Conservation (phyloP, 139 green algal genomes). For the Chlamydomonas incerta region DNA sequence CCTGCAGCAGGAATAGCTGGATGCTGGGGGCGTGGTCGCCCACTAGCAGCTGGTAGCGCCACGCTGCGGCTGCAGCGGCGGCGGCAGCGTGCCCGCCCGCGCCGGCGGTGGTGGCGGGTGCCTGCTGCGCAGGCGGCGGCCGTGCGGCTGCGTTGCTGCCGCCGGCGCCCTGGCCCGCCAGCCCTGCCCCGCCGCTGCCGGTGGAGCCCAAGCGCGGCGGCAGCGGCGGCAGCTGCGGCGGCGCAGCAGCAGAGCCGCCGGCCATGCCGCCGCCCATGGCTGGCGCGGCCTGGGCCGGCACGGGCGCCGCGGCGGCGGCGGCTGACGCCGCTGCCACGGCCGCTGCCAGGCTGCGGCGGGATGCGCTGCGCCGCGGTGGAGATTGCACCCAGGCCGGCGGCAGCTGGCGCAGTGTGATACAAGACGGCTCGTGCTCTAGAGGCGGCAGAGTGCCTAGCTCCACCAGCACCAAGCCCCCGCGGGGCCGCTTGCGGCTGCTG, state of each 20-base stretch:
- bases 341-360: neutral
- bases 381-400: neutral
- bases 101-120: neutral
- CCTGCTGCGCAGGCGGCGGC: neutral
- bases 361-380: neutral
- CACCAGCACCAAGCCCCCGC: neutral
- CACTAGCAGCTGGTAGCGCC: constrained; percentile 18
- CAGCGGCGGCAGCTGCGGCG: constrained; percentile 1
- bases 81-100: neutral
- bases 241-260: neutral
- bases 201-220: neutral
- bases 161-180: too few relatives aligned
- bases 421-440: constrained; percentile 23
- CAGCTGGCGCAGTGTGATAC: constrained; percentile 11
- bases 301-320: neutral
- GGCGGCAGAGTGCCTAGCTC: neutral
- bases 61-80: neutral
- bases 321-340: neutral
- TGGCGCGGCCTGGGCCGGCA: too few relatives aligned
- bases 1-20: constrained; percentile 31
- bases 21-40: constrained; percentile 21
- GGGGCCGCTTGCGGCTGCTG: constrained; percentile 34
- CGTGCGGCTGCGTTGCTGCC: neutral
- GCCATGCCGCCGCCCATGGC: neutral
- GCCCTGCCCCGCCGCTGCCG: too few relatives aligned